A percentile compares a stretch with the other conserved stretches of the same genome.
Evolutionary conservation across 2,329 filamentous ascomycete species (phyloP).

Genomic region (Fusarium buharicum): DNA sequence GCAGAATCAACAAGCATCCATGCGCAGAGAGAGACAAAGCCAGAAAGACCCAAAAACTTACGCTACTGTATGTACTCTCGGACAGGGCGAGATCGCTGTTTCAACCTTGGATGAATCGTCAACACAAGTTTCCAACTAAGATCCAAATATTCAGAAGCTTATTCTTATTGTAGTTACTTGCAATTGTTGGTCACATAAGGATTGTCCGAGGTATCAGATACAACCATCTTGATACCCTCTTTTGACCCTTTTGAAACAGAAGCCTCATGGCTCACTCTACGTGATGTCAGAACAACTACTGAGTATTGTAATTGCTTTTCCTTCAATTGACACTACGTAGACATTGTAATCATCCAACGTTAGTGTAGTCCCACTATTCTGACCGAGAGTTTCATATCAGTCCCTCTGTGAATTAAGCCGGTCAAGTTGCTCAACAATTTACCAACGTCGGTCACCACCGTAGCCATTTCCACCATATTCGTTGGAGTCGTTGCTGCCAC

Average conservation of each 20-base stretch:
- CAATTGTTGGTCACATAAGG: too few species aligned
- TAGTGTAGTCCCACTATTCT: background rate
- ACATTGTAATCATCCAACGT: constrained; percentile 19
- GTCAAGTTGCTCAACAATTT: constrained; percentile 12
- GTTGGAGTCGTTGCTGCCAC: background rate
- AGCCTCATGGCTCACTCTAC: too few species aligned
- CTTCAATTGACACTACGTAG: constrained; percentile 3
- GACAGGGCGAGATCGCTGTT: background rate
- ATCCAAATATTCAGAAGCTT: background rate
- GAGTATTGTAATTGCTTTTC: background rate
- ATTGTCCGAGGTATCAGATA: too few species aligned
- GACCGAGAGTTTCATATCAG: background rate
- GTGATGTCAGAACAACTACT: too few species aligned
- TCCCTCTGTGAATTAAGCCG: background rate
- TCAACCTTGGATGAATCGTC: background rate
- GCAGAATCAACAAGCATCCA: constrained; percentile 6
- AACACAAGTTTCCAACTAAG: background rate
- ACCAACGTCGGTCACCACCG: constrained; percentile 43
- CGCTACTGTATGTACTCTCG: too few species aligned
- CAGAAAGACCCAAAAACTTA: too few species aligned
- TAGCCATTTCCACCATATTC: constrained; percentile 33
- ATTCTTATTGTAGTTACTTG: background rate
- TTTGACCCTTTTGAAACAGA: too few species aligned
- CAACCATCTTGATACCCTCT: too few species aligned
- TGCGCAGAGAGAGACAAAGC: background rate